Evolutionary conservation across 148 eudicot species (phyloP), one percentile per base, ranked within the genome.

Genomic region (Vaccinium corymbosum): DNA sequence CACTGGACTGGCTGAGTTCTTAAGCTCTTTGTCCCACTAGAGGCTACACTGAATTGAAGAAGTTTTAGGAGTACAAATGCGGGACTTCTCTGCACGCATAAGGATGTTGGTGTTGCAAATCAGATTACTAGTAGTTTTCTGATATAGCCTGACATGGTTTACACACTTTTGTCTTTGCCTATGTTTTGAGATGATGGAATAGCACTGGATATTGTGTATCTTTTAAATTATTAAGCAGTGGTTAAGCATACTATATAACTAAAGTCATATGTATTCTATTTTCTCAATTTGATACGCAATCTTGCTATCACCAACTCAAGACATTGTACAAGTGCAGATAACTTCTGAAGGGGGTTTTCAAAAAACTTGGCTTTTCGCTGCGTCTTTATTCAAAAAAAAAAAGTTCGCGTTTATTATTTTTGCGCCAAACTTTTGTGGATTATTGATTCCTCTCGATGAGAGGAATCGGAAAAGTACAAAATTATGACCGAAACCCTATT

Each of bases 281-380:
- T 25, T 59, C 83, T 81, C 81, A 64, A 29, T 17, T 52, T 15
- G 1, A 74, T 51, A 27, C 16, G 64, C 61, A 35, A 85, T 25
- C 19, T 2, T 57, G 84, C 17, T 51, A 64, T 12, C 20, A 70
- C 53, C 52, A 42, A 16, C 46, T 68, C 22, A 70, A 17, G 53
- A 38, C 52, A 56, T 19, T 78, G 64, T 84, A 79, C 61, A 7
- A 74, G 59, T 32, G 83, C 64, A 71, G 29, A 80, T 20, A 35
- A 25, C 48, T 75, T 77, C 50, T 50, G 46, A 42, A 4, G 46
- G 46, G 46, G 46, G 46, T 6, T 42, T 42, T 42, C 46, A 42
- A 42, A 42, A 42, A 42, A 4, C 46, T 42, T 42, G 46, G 46
- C 46, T 42, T 42, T 42, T 42, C 6, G 46, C 6, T 42, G 46